Percentiles rank a stretch among this genome's conserved stretches.
These are phyloP conservation scores for Sequoia sempervirens DNA, from an alignment of 75 land plant genomes.

Conservation along the genomic window DNA sequence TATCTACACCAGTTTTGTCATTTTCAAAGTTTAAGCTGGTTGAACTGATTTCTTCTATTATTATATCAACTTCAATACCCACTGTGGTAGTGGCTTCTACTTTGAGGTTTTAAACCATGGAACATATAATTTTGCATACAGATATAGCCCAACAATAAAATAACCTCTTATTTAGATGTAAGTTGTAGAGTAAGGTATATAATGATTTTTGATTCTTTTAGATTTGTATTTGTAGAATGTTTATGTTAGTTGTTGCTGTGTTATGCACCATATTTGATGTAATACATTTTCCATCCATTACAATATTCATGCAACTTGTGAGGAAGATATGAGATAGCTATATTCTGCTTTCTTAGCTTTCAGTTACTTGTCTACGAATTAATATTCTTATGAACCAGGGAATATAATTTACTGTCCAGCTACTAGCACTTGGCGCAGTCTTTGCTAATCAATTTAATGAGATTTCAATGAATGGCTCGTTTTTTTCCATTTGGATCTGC, in stretches of 20 bases:
- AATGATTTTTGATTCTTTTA: not conserved
- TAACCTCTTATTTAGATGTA: not conserved
- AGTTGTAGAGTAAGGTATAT: not conserved
- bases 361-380: not conserved
- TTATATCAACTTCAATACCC: not conserved
- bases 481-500: too few species aligned
- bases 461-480: too few species aligned
- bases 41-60: not conserved
- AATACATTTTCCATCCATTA: too few species aligned
- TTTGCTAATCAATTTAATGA: too few species aligned
- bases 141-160: not conserved
- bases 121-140: not conserved
- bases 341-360: not conserved
- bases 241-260: not conserved
- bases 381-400: not conserved
- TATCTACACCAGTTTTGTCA: not conserved
- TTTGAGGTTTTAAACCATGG: not conserved
- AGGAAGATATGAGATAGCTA: not conserved
- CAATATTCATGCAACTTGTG: not conserved
- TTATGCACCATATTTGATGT: not conserved
- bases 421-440: too few species aligned
- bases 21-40: not conserved
- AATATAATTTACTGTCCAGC: too few species aligned
- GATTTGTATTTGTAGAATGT: not conserved
- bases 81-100: not conserved